A percentile compares a stretch with the other conserved stretches of the same genome.
Evolutionary conservation across 768 basidiomycete genomes (phyloP).

Genomic region (Tephrocybe rancida): DNA sequence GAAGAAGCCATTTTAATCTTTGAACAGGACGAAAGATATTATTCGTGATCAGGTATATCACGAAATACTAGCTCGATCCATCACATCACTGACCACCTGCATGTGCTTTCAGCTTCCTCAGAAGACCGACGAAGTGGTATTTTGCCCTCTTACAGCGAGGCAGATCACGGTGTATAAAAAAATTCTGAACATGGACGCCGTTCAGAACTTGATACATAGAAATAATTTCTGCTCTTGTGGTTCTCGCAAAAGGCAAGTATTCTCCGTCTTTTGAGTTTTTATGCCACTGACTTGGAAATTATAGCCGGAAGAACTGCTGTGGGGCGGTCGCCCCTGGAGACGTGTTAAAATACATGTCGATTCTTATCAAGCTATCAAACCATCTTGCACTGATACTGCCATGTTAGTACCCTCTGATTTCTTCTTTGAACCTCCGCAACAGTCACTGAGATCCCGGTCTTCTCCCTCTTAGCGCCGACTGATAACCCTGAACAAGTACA

Average conservation of each 20-base stretch:
- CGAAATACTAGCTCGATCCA: not conserved
- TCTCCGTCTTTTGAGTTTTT: not conserved
- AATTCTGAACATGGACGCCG: conserved; percentile 60
- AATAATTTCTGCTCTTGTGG: conserved; percentile 78
- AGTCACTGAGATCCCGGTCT: conserved; percentile 4
- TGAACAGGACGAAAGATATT: conserved; percentile 69
- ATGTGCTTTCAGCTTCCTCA: conserved; percentile 64
- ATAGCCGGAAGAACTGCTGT: conserved; percentile 46
- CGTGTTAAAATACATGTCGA: conserved; percentile 76
- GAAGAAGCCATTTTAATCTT: not conserved
- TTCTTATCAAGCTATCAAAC: conserved; percentile 88
- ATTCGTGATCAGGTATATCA: conserved; percentile 63
- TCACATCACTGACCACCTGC: not conserved
- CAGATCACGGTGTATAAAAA: conserved; percentile 78
- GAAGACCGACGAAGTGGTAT: conserved; percentile 91
- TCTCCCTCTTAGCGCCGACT: conserved; percentile 50
- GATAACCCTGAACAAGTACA: conserved; percentile 71
- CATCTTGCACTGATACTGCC: conserved; percentile 88
- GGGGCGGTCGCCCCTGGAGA: conserved; percentile 55
- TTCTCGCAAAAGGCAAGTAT: conserved; percentile 53
- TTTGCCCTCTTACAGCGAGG: conserved; percentile 79
- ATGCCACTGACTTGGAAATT: conserved; percentile 1
- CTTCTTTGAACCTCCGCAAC: not conserved
- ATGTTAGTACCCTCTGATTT: conserved; percentile 39
- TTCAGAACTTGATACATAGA: conserved; percentile 73